phyloP scores from a whole-genome alignment of 768 basidiomycete species.

The Rhizopogon rudus region DNA sequence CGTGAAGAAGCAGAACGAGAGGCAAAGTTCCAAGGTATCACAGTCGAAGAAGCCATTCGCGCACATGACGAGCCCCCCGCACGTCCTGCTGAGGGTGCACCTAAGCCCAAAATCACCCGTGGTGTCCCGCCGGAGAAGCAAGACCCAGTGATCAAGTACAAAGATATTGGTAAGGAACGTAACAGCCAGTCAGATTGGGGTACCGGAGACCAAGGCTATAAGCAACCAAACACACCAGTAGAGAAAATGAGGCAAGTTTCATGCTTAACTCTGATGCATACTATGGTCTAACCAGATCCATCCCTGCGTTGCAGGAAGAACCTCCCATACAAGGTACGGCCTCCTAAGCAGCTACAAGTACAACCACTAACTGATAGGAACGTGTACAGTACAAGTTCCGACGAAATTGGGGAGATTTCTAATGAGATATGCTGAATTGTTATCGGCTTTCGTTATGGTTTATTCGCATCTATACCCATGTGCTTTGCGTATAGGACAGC shows the following conservation, averaged over 20 bases:
- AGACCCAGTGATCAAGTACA: constrained; percentile 61
- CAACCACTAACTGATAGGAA: constrained; percentile 45
- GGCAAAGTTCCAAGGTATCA: constrained; percentile 78
- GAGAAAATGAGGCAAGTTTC: constrained; percentile 68
- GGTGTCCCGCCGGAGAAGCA: constrained; percentile 61
- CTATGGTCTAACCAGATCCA: neutral
- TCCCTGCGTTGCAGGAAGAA: constrained; percentile 49
- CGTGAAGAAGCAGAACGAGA: constrained; percentile 77
- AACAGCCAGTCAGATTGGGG: constrained; percentile 66
- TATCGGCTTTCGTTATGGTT: constrained; percentile 10
- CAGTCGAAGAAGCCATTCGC: constrained; percentile 62
- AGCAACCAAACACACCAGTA: constrained; percentile 60
- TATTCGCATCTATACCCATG: constrained; percentile 23
- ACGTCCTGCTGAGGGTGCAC: constrained; percentile 11
- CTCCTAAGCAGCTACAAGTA: constrained; percentile 11
- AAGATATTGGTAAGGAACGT: constrained; percentile 47
- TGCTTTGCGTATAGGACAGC: constrained; percentile 7
- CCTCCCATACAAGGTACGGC: constrained; percentile 79
- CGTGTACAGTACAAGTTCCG: constrained; percentile 88
- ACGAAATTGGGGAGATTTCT: constrained; percentile 86
- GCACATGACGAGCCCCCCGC: constrained; percentile 41
- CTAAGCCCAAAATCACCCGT: constrained; percentile 52
- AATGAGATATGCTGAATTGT: constrained; percentile 15
- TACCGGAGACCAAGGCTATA: constrained; percentile 63
- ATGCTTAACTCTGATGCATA: neutral